Evolutionary conservation across 78 protist genomes (phyloP), one percentile per base, ranked within the genome.

Genomic region (Dictyostelium purpureum): DNA sequence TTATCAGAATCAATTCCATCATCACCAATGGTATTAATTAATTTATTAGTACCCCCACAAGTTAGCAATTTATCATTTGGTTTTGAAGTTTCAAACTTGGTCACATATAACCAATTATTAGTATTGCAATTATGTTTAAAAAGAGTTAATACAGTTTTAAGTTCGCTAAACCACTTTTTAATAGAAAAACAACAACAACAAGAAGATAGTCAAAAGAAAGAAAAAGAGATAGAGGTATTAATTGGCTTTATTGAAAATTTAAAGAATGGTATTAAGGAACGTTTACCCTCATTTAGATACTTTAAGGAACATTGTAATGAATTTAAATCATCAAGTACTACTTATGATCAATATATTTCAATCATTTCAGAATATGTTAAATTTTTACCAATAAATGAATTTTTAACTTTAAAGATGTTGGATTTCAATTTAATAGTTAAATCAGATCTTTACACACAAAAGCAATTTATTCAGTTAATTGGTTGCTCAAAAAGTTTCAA

Each of bases 381-480:
- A 33, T 57, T 10, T n/a, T n/a, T 85, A 42, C 81, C 79, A 59
- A 31, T 52, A 6, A n/a, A 45, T 4, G 80, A 82, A 16, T 40
- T 37, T 16, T 4, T 82, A 0, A 33, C 90, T 1, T 21, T 82
- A 14, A 52, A 49, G 11, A 35, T 82, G 43, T 70, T 82, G 19
- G 90, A 82, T 40, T 52, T 31, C 45, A 33, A 21, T 16, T 14
- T 65, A 3, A 19, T 82, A 28, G 7, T 19, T 12, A 5, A 73
- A 70, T 82, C 79, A 4, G 89, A 81, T 67, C 40, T 77, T 6
- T 35, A 12, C 7, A 35, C 79, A 5, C 92, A 85, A 59, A 85
- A 59, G 35, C 83, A 73, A 33, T 73, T 85, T 26, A 85, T 85
- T 61, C 82, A 73, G 38, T 47, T 85, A n/a, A 28, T 85, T 42